Conservation (phyloP, 2,329 filamentous ascomycete genomes). For the Anthostomella pinea region DNA sequence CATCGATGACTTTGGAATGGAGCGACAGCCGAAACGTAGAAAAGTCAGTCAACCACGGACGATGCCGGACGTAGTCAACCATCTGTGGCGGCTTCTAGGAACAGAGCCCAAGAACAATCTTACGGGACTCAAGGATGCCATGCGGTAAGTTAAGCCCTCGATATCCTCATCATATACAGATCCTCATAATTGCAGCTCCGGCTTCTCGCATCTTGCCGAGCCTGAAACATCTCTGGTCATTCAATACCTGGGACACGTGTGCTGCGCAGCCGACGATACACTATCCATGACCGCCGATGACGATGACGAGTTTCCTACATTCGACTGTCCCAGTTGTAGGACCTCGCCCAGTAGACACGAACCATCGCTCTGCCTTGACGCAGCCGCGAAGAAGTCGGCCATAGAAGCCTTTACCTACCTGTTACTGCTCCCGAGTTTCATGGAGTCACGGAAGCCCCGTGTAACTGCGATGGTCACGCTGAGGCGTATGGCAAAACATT, state of each 20-base stretch:
- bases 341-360: slow-evolving; percentile 2
- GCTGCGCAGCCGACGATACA: slow-evolving; percentile 53
- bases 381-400: slow-evolving; percentile 35
- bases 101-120: slow-evolving; percentile 24
- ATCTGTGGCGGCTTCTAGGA: slow-evolving; percentile 30
- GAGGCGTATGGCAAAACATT: slow-evolving; percentile 67
- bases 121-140: slow-evolving; percentile 33
- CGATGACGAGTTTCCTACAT: slow-evolving; percentile 2
- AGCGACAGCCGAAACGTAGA: slow-evolving; percentile 31
- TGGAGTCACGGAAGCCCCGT: slow-evolving; percentile 57
- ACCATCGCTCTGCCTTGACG: slow-evolving; percentile 18
- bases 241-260: slow-evolving; percentile 52
- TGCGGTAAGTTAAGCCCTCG: slow-evolving; percentile 43
- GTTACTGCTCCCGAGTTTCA: slow-evolving; percentile 43
- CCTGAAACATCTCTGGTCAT: slow-evolving; percentile 50
- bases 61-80: slow-evolving; percentile 21
- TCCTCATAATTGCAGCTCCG: slow-evolving; percentile 34
- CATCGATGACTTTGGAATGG: slow-evolving; percentile 4
- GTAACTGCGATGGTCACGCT: slow-evolving; percentile 71
- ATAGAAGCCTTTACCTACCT: slow-evolving; percentile 46
- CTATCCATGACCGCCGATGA: slow-evolving; percentile 29
- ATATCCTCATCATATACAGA: slow-evolving; percentile 9
- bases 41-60: slow-evolving; percentile 25
- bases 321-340: slow-evolving; percentile 26
- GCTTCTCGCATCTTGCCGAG: slow-evolving; percentile 47